Evolutionary conservation across 1,284 basidiomycete genomes (phyloP).

Genomic region (Leccinum solheimii): DNA sequence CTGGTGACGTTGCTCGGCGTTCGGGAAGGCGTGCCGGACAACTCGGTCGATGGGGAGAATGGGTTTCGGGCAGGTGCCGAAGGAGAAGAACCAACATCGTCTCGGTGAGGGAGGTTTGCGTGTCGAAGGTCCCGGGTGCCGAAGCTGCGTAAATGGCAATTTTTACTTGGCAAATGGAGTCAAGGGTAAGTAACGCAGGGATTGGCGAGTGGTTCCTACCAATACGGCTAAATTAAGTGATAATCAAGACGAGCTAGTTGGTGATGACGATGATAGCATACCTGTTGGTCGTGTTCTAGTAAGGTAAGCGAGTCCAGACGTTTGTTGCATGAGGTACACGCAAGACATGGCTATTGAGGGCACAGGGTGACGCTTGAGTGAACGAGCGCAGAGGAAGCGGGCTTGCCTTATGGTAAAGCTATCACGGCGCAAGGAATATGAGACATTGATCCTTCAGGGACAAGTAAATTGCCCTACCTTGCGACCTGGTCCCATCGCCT

Average conservation of each 20-base stretch:
- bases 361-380: slow-evolving; percentile 4
- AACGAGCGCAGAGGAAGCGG: slow-evolving; percentile 1
- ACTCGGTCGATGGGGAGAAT: slow-evolving; percentile 23
- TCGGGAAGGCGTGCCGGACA: slow-evolving; percentile 17
- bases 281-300: slow-evolving; percentile 75
- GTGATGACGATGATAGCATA: slow-evolving; percentile 35
- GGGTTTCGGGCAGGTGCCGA: slow-evolving; percentile 23
- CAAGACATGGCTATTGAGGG: slow-evolving; percentile 56
- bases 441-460: slow-evolving; percentile 5
- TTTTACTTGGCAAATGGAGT: slow-evolving; percentile 51
- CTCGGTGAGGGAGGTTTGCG: slow-evolving; percentile 64
- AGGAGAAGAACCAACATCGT: slow-evolving; percentile 30
- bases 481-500: slow-evolving; percentile 79
- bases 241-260: slow-evolving; percentile 9
- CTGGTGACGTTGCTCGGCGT: slow-evolving; percentile 7
- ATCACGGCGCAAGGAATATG: slow-evolving; percentile 2
- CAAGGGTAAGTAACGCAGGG: slow-evolving; percentile 5
- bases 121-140: slow-evolving; percentile 72
- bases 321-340: slow-evolving; percentile 69
- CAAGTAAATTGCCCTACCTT: slow-evolving; percentile 51
- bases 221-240: slow-evolving; percentile 29
- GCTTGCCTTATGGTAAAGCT: slow-evolving; percentile 77
- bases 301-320: slow-evolving; percentile 71
- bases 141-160: slow-evolving; percentile 70
- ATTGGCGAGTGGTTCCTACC: slow-evolving; percentile 21